Conservation (phyloP, 192 early-diverging fungal species). For the Rhizophagus prolifer region DNA sequence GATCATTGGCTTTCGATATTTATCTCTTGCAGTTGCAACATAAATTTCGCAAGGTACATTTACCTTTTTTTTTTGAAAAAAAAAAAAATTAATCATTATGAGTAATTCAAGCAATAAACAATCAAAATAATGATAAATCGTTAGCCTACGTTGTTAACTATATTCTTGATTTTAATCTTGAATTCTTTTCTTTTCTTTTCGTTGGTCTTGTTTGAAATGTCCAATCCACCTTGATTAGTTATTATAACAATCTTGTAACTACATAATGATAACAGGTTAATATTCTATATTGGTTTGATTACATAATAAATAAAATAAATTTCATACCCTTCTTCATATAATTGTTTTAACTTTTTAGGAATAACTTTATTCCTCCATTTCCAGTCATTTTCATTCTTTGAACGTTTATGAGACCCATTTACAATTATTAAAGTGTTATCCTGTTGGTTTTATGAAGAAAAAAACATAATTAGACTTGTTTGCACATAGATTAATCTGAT, state of each 20-base stretch:
- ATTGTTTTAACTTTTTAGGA: slow-evolving; percentile 54
- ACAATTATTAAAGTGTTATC: slow-evolving; percentile 76
- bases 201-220: slow-evolving; percentile 40
- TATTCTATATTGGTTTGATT: slow-evolving; percentile 3
- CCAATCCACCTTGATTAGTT: slow-evolving; percentile 70
- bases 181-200: slow-evolving; percentile 40
- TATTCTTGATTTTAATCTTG: slow-evolving; percentile 46
- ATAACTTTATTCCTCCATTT: slow-evolving; percentile 60
- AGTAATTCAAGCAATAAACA: slow-evolving; percentile 10
- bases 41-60: slow-evolving; percentile 68
- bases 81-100: not conserved
- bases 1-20: slow-evolving; percentile 70
- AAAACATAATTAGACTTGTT: not conserved
- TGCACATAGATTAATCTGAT: not conserved
- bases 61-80: slow-evolving; percentile 32
- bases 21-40: slow-evolving; percentile 68
- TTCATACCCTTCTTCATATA: slow-evolving; percentile 64
- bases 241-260: slow-evolving; percentile 73
- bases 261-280: not conserved
- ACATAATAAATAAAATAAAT: slow-evolving; percentile 19
- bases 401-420: slow-evolving; percentile 57
- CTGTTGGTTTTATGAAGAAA: slow-evolving; percentile 20
- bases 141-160: slow-evolving; percentile 31
- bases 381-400: slow-evolving; percentile 83
- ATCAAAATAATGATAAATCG: not conserved